Evolutionary conservation across 148 eudicot genomes (phyloP), one percentile per base, ranked within the genome.

Genomic region (Rhododendron mucronatum): DNA sequence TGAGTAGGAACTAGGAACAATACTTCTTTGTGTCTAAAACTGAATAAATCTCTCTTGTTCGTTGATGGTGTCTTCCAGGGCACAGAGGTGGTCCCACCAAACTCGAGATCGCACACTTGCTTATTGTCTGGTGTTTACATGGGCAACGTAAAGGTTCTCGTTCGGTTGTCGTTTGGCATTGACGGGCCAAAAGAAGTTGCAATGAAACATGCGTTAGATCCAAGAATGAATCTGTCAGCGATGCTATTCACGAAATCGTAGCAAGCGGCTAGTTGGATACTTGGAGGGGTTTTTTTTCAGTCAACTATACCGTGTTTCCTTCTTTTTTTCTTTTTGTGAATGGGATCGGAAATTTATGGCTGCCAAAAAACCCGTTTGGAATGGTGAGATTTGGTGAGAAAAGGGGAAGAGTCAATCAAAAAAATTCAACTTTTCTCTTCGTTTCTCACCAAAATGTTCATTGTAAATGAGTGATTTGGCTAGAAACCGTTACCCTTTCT

Each of bases 141-240:
- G 80, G 99, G 99, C 83, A 93, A 92, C 48, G 92, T 88, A 47
- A 97, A 93, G 91, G 99, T 95, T 50, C 96, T 97, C 7, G 99
- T 93, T 61, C 95, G 99, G 28, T 73, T 93, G 82, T 96, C 95
- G 35, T 93, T 97, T 80, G 98, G 98, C 48, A 89, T 97, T 21
- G 99, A 95, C 86, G 91, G 93, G 35, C 90, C 89, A 79, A 91
- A 92, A 87, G 99, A 97, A 88, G 99, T 97, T 71, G 99, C 99
- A 2, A 97, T 97, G 99, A 97, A 97, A 85, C 93, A 95, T 13
- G 91, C 94, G 99, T 97, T 47, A 92, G 99, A 92, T 95, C 99
- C 9, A 98, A 97, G 53, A 98, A 97, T 85, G 95, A 89, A 85
- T 90, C 91, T 53, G 98, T 95, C 57, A 94, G 99, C 50, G 99